Evolutionary conservation across 2,329 filamentous ascomycete species (phyloP).

Genomic region (Didymella segeticola): DNA sequence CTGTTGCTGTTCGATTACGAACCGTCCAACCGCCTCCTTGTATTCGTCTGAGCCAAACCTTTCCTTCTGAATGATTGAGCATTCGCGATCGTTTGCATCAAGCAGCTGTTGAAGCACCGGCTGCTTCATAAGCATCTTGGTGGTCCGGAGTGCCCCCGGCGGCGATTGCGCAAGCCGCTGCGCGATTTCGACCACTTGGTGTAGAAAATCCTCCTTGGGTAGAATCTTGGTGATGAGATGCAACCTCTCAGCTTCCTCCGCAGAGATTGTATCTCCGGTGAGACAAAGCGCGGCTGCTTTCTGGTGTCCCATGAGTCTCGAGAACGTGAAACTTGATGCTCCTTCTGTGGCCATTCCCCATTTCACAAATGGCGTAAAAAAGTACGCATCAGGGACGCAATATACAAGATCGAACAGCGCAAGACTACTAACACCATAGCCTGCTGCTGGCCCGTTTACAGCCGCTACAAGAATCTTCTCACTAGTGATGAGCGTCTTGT

Average conservation of each 20-base stretch:
- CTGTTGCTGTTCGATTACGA: not conserved
- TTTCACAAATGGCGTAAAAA: slow-evolving; percentile 35
- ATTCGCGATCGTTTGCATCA: slow-evolving; percentile 19
- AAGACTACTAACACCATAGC: slow-evolving; percentile 29
- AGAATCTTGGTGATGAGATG: not conserved
- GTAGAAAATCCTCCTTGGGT: not conserved
- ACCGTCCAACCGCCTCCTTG: slow-evolving; percentile 1
- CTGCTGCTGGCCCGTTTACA: slow-evolving; percentile 31
- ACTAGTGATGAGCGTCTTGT: slow-evolving; percentile 23
- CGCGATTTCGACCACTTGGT: not conserved
- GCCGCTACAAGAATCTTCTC: slow-evolving; percentile 32
- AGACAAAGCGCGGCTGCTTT: slow-evolving; percentile 26
- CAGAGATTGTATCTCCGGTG: slow-evolving; percentile 26
- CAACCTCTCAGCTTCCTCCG: slow-evolving; percentile 11
- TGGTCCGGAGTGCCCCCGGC: slow-evolving; percentile 17
- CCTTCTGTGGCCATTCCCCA: slow-evolving; percentile 31
- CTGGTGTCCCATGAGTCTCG: slow-evolving; percentile 30
- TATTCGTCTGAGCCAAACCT: slow-evolving; percentile 9
- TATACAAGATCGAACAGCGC: slow-evolving; percentile 33
- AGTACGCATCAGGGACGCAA: slow-evolving; percentile 28
- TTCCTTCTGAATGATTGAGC: slow-evolving; percentile 8
- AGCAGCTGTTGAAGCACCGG: slow-evolving; percentile 21
- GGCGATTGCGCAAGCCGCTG: slow-evolving; percentile 18
- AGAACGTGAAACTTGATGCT: slow-evolving; percentile 27
- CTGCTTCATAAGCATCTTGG: slow-evolving; percentile 27